A percentile compares a stretch with the other conserved stretches of the same genome.
Evolutionary conservation across 75 land plant species (phyloP).

Genomic region (Picea glauca): DNA sequence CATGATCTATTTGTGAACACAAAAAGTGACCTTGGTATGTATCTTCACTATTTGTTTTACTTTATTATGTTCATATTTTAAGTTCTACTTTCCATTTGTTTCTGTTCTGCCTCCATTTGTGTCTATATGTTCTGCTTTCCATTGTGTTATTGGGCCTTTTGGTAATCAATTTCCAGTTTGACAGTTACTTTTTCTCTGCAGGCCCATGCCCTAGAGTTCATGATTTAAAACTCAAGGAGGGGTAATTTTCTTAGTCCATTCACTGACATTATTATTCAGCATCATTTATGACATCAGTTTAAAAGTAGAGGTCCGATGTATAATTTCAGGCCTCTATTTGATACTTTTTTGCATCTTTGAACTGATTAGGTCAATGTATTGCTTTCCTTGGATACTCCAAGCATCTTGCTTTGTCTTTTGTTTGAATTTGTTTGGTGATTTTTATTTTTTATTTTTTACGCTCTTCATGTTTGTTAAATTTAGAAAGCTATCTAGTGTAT

Average conservation of each 20-base stretch:
- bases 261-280: background rate
- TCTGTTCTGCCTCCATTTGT: background rate
- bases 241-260: conserved; percentile 29
- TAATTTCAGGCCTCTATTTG: background rate
- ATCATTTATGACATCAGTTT: conserved; percentile 1
- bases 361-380: background rate
- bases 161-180: background rate
- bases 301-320: background rate
- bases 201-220: conserved; percentile 84
- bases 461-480: background rate
- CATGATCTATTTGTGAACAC: conserved; percentile 95
- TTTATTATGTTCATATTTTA: conserved; percentile 3
- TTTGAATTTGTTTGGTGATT: no score
- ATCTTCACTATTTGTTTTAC: background rate
- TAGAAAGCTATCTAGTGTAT: background rate
- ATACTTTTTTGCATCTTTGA: background rate
- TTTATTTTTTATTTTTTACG: background rate
- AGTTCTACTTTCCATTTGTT: background rate
- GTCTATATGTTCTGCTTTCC: background rate
- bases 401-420: no score
- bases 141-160: background rate
- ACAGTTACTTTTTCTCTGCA: conserved; percentile 22
- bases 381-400: no score
- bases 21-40: conserved; percentile 84
- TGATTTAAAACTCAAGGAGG: conserved; percentile 86